phyloP scores from a whole-genome alignment of 2,329 filamentous ascomycete genomes.

The Catunica adiposa region DNA sequence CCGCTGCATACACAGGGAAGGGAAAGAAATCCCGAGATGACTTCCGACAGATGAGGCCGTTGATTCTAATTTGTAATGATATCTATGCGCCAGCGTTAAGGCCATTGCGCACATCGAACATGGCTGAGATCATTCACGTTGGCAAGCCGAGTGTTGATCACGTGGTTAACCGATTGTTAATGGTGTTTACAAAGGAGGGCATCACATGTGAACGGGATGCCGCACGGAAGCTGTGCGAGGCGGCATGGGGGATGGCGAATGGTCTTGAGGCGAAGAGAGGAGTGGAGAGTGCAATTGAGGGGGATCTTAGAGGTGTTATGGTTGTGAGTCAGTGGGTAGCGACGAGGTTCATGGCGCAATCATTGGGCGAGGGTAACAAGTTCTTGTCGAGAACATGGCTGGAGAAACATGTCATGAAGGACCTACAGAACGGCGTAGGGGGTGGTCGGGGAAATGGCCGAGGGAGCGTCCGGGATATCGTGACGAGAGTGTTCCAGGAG shows the following conservation, averaged over 20 bases:
- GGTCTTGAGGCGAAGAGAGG: constrained; percentile 54
- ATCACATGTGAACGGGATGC: constrained; percentile 81
- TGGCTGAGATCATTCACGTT: constrained; percentile 83
- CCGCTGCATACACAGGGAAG: constrained; percentile 18
- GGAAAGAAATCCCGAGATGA: constrained; percentile 62
- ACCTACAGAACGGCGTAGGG: constrained; percentile 53
- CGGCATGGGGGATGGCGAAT: constrained; percentile 62
- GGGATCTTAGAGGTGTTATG: constrained; percentile 68
- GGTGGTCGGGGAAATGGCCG: constrained; percentile 55
- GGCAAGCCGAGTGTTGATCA: constrained; percentile 78
- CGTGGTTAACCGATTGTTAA: constrained; percentile 64
- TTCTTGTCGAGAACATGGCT: constrained; percentile 60
- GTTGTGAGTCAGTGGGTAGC: constrained; percentile 80
- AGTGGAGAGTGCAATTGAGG: constrained; percentile 49
- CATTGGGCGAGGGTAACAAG: constrained; percentile 22
- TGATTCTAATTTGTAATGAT: constrained; percentile 95
- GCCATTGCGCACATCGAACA: constrained; percentile 64
- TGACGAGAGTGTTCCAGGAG: constrained; percentile 61
- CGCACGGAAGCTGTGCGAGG: constrained; percentile 67
- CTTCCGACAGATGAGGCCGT: constrained; percentile 70
- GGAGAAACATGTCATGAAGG: constrained; percentile 51
- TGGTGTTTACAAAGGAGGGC: constrained; percentile 75
- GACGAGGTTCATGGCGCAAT: constrained; percentile 42
- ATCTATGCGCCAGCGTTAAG: constrained; percentile 82
- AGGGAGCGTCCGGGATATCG: constrained; percentile 57